Conservation (phyloP, 305 asterid species). For the Coffea humblotiana region DNA sequence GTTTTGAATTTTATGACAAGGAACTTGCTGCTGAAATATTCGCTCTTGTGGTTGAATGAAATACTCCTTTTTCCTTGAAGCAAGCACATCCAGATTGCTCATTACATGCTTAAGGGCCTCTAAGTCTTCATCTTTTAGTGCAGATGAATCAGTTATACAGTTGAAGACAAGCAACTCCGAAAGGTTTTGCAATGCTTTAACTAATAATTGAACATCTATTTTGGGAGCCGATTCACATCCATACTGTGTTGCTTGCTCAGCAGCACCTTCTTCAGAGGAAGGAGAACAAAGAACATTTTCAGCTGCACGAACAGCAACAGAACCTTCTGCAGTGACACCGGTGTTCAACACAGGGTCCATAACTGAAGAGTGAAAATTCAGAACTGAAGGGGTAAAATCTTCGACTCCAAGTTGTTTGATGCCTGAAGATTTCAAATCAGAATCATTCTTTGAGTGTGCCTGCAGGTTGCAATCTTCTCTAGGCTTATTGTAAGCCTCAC, state of each 20-base stretch:
- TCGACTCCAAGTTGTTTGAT: constrained; percentile 34
- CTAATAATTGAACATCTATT: constrained; percentile 46
- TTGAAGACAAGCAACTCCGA: constrained; percentile 61
- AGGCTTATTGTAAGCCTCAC: constrained; percentile 32
- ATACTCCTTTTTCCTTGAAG: constrained; percentile 38
- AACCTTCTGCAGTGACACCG: constrained; percentile 53
- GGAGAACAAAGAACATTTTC: constrained; percentile 83
- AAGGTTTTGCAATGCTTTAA: constrained; percentile 53
- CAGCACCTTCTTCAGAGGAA: constrained; percentile 59
- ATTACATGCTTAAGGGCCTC: constrained; percentile 49
- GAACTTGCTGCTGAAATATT: constrained; percentile 29
- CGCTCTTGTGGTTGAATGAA: constrained; percentile 29
- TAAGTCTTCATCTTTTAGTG: constrained; percentile 46
- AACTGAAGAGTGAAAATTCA: constrained; percentile 20
- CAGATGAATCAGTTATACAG: constrained; percentile 36
- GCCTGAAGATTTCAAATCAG: constrained; percentile 32
- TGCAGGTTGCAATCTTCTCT: constrained; percentile 29
- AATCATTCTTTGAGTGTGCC: constrained; percentile 30
- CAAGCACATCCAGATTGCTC: constrained; percentile 52
- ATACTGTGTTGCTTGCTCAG: constrained; percentile 27
- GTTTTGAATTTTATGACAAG: constrained; percentile 37
- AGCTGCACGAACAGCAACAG: constrained; percentile 75
- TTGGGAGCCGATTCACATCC: constrained; percentile 34
- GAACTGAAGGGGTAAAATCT: constrained; percentile 22
- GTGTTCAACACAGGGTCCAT: constrained; percentile 31